phyloP scores from a whole-genome alignment of 1,139 yeast species.

The Magnusiomyces starmeri region DNA sequence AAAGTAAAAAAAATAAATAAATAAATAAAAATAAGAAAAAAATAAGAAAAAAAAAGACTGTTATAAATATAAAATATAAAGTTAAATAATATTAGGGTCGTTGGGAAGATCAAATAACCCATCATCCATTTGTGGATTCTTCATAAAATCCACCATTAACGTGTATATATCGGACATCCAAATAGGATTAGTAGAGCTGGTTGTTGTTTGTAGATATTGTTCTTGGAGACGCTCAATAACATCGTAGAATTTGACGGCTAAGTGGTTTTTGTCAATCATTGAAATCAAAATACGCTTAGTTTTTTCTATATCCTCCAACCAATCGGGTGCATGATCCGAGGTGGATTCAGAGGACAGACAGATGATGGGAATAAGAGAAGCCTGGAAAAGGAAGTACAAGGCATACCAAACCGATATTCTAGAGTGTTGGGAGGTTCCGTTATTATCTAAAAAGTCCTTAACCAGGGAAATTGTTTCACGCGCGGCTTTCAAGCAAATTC shows the following conservation, averaged over 20 bases:
- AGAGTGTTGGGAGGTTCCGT: constrained; percentile 32
- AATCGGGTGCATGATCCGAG: constrained; percentile 38
- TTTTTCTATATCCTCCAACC: constrained; percentile 44
- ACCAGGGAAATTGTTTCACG: constrained; percentile 47
- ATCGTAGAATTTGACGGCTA: constrained; percentile 44
- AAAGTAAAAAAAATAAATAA: not conserved
- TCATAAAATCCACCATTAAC: constrained; percentile 23
- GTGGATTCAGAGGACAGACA: constrained; percentile 46
- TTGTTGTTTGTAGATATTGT: constrained; percentile 19
- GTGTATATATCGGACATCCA: constrained; percentile 32
- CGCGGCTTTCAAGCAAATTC: constrained; percentile 47
- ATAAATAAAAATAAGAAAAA: not conserved
- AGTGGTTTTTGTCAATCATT: constrained; percentile 40
- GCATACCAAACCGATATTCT: constrained; percentile 55
- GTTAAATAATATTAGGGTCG: constrained; percentile 8
- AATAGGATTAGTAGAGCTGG: constrained; percentile 4
- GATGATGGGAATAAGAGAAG: constrained; percentile 49
- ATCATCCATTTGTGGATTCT: constrained; percentile 6
- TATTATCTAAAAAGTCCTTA: constrained; percentile 40
- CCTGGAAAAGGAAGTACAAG: constrained; percentile 55
- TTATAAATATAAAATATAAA: not conserved
- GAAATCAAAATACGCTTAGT: constrained; percentile 40
- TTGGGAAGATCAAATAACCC: constrained; percentile 6
- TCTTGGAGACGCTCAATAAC: constrained; percentile 43
- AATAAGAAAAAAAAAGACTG: no score